Conservation (phyloP, 2,329 filamentous ascomycete genomes). For the Claviceps sp. region DNA sequence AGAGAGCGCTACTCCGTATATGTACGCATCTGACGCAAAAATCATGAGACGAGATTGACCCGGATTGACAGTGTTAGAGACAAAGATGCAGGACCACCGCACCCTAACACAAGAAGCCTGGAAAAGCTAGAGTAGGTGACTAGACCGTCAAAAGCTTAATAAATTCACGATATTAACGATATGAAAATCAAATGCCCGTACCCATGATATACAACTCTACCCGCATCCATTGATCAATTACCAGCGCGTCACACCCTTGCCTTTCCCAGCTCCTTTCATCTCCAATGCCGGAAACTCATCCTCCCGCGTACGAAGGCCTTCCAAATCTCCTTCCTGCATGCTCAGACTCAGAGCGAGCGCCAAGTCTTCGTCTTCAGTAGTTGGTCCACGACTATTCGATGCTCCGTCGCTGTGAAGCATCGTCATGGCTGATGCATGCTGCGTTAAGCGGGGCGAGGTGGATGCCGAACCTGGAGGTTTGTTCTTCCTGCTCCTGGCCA, state of each 20-base stretch:
- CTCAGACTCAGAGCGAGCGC: constrained; percentile 48
- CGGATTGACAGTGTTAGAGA: too few relatives aligned
- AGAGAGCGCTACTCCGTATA: too few relatives aligned
- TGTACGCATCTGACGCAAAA: too few relatives aligned
- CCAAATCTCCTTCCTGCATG: constrained; percentile 35
- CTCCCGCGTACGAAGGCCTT: constrained; percentile 7
- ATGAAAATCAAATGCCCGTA: too few relatives aligned
- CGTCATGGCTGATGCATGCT: constrained; percentile 20
- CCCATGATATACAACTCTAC: too few relatives aligned
- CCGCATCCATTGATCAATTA: neutral
- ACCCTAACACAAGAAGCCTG: too few relatives aligned
- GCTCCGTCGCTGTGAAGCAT: constrained; percentile 4
- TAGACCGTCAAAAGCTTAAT: too few relatives aligned
- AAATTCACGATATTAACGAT: too few relatives aligned
- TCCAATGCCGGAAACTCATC: constrained; percentile 29
- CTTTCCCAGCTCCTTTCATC: constrained; percentile 30
- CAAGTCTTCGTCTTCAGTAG: constrained; percentile 38
- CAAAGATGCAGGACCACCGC: too few relatives aligned
- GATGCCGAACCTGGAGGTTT: constrained; percentile 21
- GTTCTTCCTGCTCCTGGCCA: constrained; percentile 25
- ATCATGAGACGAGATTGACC: too few relatives aligned
- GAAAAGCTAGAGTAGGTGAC: too few relatives aligned
- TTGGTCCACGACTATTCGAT: neutral
- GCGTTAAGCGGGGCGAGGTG: constrained; percentile 21
- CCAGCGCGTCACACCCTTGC: constrained; percentile 21